Conservation (phyloP, 148 eudicot species). For the Oxyria digyna region DNA sequence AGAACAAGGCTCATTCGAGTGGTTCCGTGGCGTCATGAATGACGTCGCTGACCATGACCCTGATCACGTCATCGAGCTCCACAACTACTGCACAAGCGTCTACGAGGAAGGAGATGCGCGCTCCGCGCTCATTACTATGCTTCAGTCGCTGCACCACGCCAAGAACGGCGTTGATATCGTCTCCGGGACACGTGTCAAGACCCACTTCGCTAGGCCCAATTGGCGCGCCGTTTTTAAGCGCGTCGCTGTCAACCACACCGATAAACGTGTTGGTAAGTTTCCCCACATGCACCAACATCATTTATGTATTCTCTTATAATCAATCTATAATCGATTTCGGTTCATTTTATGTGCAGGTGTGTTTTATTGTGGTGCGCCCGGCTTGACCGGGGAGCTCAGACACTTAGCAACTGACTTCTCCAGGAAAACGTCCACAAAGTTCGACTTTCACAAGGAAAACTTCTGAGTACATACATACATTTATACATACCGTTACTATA, state of each 20-base stretch:
- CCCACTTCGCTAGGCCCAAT: conserved; percentile 43
- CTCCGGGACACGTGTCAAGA: conserved; percentile 35
- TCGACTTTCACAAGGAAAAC: conserved; percentile 45
- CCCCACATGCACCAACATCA: too few relatives aligned
- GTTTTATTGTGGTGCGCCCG: conserved; percentile 42
- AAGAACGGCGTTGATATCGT: conserved; percentile 40
- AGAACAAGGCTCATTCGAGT: conserved; percentile 40
- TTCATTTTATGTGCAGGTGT: conserved; percentile 22
- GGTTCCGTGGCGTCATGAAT: conserved; percentile 47
- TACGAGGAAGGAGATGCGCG: conserved; percentile 53
- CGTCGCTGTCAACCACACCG: conserved; percentile 27
- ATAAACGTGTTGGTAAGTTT: conserved; percentile 39
- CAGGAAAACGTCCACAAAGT: conserved; percentile 29
- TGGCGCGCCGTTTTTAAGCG: conserved; percentile 37
- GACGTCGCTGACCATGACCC: conserved; percentile 41
- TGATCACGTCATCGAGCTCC: conserved; percentile 40
- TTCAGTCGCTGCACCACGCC: conserved; percentile 42
- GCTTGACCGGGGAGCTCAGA: conserved; percentile 22
- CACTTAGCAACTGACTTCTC: conserved; percentile 26
- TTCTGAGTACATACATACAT: conserved; percentile 13
- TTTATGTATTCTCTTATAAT: too few relatives aligned
- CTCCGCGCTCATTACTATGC: conserved; percentile 40
- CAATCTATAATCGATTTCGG: too few relatives aligned
- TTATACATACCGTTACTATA: not conserved
- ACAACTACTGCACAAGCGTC: conserved; percentile 41